A percentile compares a stretch with the other conserved stretches of the same genome.
Conservation (phyloP, 1,284 basidiomycete genomes). For the Ustilago tritici region DNA sequence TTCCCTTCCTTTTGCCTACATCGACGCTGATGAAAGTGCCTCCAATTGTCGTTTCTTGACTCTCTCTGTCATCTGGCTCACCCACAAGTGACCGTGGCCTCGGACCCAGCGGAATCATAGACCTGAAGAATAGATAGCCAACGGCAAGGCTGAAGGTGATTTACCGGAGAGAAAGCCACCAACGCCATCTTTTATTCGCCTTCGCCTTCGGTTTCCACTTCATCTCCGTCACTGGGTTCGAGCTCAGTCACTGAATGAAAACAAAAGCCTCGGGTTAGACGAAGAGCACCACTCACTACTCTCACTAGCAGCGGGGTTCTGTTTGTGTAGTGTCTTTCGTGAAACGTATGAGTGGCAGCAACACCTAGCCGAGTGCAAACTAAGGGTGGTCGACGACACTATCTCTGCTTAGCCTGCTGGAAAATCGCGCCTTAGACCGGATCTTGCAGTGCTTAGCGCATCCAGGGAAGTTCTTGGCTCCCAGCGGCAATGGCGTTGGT, state of each 20-base stretch:
- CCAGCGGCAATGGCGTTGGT: neutral
- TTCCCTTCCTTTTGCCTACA: neutral
- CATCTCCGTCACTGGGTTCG: neutral
- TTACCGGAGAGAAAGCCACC: neutral
- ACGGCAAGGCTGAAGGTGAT: neutral
- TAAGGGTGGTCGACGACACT: neutral
- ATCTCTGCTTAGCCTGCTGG: neutral
- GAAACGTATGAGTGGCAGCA: neutral
- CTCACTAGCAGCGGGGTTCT: neutral
- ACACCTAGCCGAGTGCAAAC: neutral
- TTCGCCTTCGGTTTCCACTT: neutral
- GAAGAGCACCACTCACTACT: too few species aligned
- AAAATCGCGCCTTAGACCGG: neutral
- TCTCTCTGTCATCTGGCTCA: neutral
- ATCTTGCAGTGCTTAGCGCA: neutral
- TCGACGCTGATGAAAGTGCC: neutral
- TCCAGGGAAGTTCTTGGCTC: neutral
- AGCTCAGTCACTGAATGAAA: neutral
- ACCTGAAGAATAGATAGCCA: neutral
- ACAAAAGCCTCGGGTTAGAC: too few species aligned
- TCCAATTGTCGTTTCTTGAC: too few species aligned
- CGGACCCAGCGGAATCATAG: neutral
- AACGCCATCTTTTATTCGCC: constrained; percentile 2
- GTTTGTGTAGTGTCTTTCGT: neutral
- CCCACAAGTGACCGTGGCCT: too few species aligned